Evolutionary conservation across 2,329 filamentous ascomycete species (phyloP).

Genomic region (Alternaria panax): DNA sequence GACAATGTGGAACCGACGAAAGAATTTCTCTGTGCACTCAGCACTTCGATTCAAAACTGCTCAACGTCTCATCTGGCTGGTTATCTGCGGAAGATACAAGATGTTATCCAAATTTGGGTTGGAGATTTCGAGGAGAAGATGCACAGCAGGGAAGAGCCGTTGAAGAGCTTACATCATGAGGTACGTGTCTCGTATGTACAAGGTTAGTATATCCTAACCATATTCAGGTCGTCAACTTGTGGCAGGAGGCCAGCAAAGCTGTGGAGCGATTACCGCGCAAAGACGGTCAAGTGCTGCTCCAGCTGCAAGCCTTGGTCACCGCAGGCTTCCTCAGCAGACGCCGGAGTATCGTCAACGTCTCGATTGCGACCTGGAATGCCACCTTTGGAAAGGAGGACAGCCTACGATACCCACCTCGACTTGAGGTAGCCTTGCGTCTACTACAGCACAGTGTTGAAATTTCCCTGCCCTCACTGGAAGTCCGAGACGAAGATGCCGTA

Average conservation of each 20-base stretch:
- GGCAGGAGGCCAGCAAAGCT: conserved; percentile 57
- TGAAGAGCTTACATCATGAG: conserved; percentile 35
- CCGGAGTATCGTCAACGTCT: conserved; percentile 58
- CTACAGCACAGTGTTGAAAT: conserved; percentile 65
- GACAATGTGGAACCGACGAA: conserved; percentile 52
- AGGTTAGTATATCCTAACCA: conserved; percentile 20
- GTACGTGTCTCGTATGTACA: conserved; percentile 19
- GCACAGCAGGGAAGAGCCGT: conserved; percentile 27
- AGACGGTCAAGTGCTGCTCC: conserved; percentile 63
- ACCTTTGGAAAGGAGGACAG: conserved; percentile 68
- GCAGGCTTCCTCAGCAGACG: conserved; percentile 63
- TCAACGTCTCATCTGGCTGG: conserved; percentile 60
- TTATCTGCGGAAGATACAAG: conserved; percentile 67
- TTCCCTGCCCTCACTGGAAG: conserved; percentile 57
- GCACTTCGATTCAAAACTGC: conserved; percentile 50
- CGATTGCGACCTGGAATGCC: conserved; percentile 72
- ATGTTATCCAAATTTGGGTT: conserved; percentile 69
- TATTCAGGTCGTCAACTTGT: conserved; percentile 46
- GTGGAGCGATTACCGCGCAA: conserved; percentile 67
- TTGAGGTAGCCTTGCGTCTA: conserved; percentile 69
- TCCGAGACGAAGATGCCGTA: conserved; percentile 49
- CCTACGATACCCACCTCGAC: conserved; percentile 68
- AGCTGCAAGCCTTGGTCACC: conserved; percentile 60
- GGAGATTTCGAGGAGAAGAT: conserved; percentile 58
- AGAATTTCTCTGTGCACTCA: conserved; percentile 63